phyloP scores from a whole-genome alignment of 2,329 filamentous ascomycete species.

The Cryphonectria nitschkei region DNA sequence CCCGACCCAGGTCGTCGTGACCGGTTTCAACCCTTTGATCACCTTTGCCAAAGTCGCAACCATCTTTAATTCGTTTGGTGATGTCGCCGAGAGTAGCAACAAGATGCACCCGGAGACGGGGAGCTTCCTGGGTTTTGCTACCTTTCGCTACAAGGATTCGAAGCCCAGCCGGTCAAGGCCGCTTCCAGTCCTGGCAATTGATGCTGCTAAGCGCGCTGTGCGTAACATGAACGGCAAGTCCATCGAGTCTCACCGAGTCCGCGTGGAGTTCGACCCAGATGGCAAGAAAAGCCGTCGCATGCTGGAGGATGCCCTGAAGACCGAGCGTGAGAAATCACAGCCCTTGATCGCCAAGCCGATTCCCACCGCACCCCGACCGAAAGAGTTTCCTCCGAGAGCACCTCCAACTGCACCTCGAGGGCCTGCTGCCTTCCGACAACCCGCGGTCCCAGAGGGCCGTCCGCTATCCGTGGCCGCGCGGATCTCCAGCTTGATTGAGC shows the following conservation, averaged over 20 bases:
- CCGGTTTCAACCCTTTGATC: slow-evolving; percentile 92
- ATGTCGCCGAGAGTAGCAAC: slow-evolving; percentile 89
- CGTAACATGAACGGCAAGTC: slow-evolving; percentile 76
- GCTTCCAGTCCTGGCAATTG: slow-evolving; percentile 67
- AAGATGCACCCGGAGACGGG: slow-evolving; percentile 95
- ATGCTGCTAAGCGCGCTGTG: slow-evolving; percentile 81
- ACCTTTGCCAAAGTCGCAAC: slow-evolving; percentile 77
- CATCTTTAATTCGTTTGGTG: slow-evolving; percentile 79
- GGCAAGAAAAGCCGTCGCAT: slow-evolving; percentile 80
- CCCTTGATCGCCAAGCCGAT: slow-evolving; percentile 35
- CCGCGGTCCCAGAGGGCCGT: slow-evolving; percentile 28
- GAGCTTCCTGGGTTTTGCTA: slow-evolving; percentile 90
- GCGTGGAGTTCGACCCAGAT: slow-evolving; percentile 87
- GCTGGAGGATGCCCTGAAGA: slow-evolving; percentile 74
- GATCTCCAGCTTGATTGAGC: slow-evolving; percentile 27
- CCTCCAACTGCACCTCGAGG: slow-evolving; percentile 88
- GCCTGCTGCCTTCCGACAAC: slow-evolving; percentile 63
- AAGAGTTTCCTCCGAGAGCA: slow-evolving; percentile 59
- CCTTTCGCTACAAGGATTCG: slow-evolving; percentile 83
- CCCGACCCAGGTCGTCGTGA: slow-evolving; percentile 87
- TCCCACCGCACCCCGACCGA: slow-evolving; percentile 42
- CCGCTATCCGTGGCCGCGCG: slow-evolving; percentile 26
- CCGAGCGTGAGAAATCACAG: slow-evolving; percentile 65
- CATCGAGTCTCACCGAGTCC: slow-evolving; percentile 76
- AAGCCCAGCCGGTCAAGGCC: slow-evolving; percentile 57